These are phyloP conservation scores for Cercospora brassicicola DNA, from an alignment of 2,329 filamentous ascomycete genomes.

Conservation along the genomic window DNA sequence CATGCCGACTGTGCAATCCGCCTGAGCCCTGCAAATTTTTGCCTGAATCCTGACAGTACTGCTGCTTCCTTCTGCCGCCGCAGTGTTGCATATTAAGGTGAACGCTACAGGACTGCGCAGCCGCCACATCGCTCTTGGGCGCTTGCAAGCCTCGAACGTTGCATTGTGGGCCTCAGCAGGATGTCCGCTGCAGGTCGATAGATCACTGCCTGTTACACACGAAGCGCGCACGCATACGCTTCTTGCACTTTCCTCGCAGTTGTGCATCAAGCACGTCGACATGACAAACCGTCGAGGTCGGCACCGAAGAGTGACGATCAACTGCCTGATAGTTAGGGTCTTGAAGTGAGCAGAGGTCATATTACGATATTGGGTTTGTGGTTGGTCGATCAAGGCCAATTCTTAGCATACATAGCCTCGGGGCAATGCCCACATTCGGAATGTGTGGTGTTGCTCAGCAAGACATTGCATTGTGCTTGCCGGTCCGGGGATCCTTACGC, in stretches of 20 bases:
- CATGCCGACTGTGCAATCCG: neutral
- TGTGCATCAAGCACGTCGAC: neutral
- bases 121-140: neutral
- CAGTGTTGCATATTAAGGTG: neutral
- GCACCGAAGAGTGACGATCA: constrained; percentile 10
- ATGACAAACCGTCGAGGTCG: neutral
- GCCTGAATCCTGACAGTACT: neutral
- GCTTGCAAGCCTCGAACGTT: neutral
- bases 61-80: neutral
- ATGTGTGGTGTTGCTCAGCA: constrained; percentile 3
- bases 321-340: neutral
- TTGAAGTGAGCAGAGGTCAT: neutral
- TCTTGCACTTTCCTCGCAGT: neutral
- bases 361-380: neutral
- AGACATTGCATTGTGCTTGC: neutral
- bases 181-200: neutral
- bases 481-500: neutral
- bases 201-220: neutral
- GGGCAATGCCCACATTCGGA: constrained; percentile 6
- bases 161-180: neutral
- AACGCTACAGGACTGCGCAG: neutral
- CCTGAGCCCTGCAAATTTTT: neutral
- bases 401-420: constrained; percentile 11
- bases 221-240: neutral
- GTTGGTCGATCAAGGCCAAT: constrained; percentile 17